phyloP scores from a whole-genome alignment of 306 rosid species.

The Dicorynia guianensis region DNA sequence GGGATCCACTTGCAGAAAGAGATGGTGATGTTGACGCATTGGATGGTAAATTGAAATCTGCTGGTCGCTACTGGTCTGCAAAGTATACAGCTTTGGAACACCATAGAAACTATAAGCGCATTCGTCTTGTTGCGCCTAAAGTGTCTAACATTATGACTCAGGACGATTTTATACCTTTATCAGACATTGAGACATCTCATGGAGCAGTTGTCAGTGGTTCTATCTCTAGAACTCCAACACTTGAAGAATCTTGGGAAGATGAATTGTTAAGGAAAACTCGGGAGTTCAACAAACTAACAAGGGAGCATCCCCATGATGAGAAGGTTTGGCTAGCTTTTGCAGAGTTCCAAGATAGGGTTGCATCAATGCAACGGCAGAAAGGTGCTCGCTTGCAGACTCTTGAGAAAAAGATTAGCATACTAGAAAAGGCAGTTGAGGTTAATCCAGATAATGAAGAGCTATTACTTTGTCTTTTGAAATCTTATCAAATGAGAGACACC shows the following conservation, averaged over 20 bases:
- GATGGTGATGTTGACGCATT: conserved; percentile 79
- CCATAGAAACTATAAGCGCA: conserved; percentile 80
- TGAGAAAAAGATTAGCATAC: conserved; percentile 93
- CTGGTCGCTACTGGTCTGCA: conserved; percentile 94
- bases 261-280: conserved; percentile 79
- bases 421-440: conserved; percentile 90
- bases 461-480: conserved; percentile 81
- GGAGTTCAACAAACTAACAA: conserved; percentile 80
- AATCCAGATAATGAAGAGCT: conserved; percentile 85
- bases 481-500: conserved; percentile 80
- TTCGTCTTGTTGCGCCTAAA: conserved; percentile 63
- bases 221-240: conserved; percentile 40
- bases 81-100: conserved; percentile 83
- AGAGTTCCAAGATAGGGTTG: conserved; percentile 87
- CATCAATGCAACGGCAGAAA: conserved; percentile 85
- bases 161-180: conserved; percentile 77
- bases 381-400: conserved; percentile 96
- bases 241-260: conserved; percentile 98
- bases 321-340: conserved; percentile 85
- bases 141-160: conserved; percentile 37
- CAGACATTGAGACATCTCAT: conserved; percentile 54
- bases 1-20: conserved; percentile 60
- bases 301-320: conserved; percentile 90
- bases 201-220: conserved; percentile 46
- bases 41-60: conserved; percentile 71